Evolutionary conservation across 805 yeast genomes (phyloP), one percentile per base, ranked within the genome.

Genomic region (Suhomyces vadensis): DNA sequence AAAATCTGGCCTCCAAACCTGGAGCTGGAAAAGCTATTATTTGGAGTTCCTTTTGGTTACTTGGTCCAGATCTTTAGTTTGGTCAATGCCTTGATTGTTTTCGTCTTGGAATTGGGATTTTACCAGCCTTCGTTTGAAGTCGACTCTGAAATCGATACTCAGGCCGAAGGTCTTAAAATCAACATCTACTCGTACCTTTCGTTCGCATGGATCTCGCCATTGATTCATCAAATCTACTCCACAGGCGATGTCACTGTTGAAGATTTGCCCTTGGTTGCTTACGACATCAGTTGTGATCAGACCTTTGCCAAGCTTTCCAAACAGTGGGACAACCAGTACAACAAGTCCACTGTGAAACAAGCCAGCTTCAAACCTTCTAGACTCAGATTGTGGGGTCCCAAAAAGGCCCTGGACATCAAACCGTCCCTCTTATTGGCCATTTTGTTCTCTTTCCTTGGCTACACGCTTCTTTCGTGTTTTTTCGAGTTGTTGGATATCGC

Each of bases 131-230:
- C 56, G 5, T 44, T 47, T 4, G 41, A 38, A n/a, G 9, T 9
- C 11, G 37, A 33, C 20, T 20, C 33, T 3, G 33, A 29, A 5
- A 10, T 21, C 4, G 63, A 60, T 36, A 44, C 68, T 62, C 63
- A 58, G 36, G 40, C 41, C 8, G 46, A 49, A 36, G 49, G 59
- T 7, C 22, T 38, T 31, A 20, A 40, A 20, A 49, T 55, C 27
- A 60, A 61, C 48, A 31, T 65, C 35, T 55, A 58, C 31, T 44
- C 56, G 6, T 39, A 45, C 14, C 42, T 59, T 33, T 51, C 67
- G 11, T 64, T 64, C 43, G 41, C 47, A 19, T 67, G 63, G 61
- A 48, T 64, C 25, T 55, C 58, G 29, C 65, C 65, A 2, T 46
- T 58, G 20, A 58, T 67, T 31, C 41, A 49, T 24, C 44, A 53